Evolutionary conservation across 1,139 yeast species (phyloP).

Genomic region (Tardiomyces blankii): DNA sequence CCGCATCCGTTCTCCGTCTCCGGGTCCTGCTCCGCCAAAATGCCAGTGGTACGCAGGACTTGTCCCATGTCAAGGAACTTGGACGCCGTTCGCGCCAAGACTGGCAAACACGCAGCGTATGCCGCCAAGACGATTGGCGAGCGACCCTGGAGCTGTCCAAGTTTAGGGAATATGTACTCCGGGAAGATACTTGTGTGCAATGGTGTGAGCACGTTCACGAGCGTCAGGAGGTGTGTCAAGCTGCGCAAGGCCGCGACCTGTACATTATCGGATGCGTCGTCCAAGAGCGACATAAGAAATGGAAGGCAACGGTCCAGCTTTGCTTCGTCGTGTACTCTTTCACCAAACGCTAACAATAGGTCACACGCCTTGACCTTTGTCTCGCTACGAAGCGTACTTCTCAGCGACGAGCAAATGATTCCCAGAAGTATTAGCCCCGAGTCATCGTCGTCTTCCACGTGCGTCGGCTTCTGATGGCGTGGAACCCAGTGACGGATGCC

Average conservation of each 20-base stretch:
- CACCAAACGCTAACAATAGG: conserved; percentile 64
- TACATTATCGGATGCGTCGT: conserved; percentile 45
- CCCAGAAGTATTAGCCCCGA: conserved; percentile 56
- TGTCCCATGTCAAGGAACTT: conserved; percentile 58
- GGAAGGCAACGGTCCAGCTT: conserved; percentile 84
- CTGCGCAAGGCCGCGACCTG: conserved; percentile 34
- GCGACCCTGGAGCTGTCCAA: conserved; percentile 31
- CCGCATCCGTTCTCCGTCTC: conserved; percentile 32
- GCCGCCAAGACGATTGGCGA: conserved; percentile 43
- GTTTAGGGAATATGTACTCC: conserved; percentile 71
- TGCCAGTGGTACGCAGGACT: conserved; percentile 37
- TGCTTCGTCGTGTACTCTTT: conserved; percentile 67
- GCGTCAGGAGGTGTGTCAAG: conserved; percentile 42
- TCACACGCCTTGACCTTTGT: conserved; percentile 67
- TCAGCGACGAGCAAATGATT: conserved; percentile 50
- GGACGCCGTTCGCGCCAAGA: conserved; percentile 50
- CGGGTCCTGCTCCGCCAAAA: conserved; percentile 26
- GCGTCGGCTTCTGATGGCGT: conserved; percentile 21
- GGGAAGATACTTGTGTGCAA: conserved; percentile 66
- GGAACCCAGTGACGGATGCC: conserved; percentile 26
- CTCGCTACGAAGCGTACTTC: conserved; percentile 51
- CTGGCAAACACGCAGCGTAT: conserved; percentile 65
- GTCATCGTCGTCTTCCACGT: conserved; percentile 26
- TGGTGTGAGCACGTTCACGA: conserved; percentile 62
- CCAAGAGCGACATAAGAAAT: conserved; percentile 47